Conservation (phyloP, 306 rosid genomes). For the Canavalia ensiformis region DNA sequence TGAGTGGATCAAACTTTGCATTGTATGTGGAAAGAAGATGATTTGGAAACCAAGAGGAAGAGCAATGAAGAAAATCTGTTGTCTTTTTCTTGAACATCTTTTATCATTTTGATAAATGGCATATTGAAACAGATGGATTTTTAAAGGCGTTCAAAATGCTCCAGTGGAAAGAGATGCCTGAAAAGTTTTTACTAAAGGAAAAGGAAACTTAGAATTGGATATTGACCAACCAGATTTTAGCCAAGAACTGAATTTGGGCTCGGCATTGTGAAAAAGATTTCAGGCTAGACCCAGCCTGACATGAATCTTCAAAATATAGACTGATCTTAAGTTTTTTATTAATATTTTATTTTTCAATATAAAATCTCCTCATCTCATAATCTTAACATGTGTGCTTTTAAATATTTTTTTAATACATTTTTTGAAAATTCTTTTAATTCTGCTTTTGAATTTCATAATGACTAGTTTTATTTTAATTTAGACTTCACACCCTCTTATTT, state of each 20-base stretch:
- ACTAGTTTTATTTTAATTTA: constrained; percentile 10
- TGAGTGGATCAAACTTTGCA: constrained; percentile 35
- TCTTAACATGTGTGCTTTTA: constrained; percentile 16
- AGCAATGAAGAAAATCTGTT: not conserved
- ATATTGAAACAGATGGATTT: constrained; percentile 32
- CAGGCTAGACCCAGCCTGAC: constrained; percentile 8
- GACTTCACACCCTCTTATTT: constrained; percentile 31
- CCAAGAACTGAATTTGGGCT: constrained; percentile 26
- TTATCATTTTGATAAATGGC: constrained; percentile 29
- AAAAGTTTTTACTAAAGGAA: constrained; percentile 22
- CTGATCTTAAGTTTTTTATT: constrained; percentile 7
- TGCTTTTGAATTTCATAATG: constrained; percentile 1
- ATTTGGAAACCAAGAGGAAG: constrained; percentile 29
- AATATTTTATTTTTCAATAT: constrained; percentile 11
- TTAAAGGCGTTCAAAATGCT: constrained; percentile 15
- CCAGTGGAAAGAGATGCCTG: constrained; percentile 13
- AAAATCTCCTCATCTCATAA: constrained; percentile 30
- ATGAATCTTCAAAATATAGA: constrained; percentile 32
- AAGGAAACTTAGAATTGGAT: constrained; percentile 23
- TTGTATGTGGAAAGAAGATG: constrained; percentile 22
- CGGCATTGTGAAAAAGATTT: constrained; percentile 26
- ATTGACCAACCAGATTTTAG: constrained; percentile 22
- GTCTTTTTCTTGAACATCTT: constrained; percentile 34
- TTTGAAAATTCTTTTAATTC: not conserved
- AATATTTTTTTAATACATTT: constrained; percentile 4